These are phyloP conservation scores for Candida sonorensis DNA, from an alignment of 805 yeast species.

Conservation along the genomic window DNA sequence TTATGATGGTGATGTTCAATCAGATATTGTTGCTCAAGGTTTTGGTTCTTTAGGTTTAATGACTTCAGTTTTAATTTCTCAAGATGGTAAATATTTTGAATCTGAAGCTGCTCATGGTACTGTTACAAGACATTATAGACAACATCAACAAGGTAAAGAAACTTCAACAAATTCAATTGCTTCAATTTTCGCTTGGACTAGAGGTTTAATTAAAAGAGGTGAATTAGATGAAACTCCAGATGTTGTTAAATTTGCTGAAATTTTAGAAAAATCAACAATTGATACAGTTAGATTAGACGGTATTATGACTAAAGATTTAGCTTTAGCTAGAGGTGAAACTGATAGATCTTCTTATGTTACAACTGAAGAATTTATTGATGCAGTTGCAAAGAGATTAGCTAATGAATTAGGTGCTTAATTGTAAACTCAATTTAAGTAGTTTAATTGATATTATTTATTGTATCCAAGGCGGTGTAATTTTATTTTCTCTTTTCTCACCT, in stretches of 20 bases:
- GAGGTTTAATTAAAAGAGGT: slow-evolving; percentile 80
- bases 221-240: slow-evolving; percentile 66
- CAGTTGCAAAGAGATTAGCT: slow-evolving; percentile 48
- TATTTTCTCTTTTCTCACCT: no score
- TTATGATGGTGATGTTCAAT: slow-evolving; percentile 82
- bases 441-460: no score
- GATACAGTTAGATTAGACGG: slow-evolving; percentile 71
- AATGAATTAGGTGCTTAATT: slow-evolving; percentile 12
- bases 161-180: slow-evolving; percentile 84
- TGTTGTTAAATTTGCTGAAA: slow-evolving; percentile 58
- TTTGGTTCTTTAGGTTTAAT: slow-evolving; percentile 78
- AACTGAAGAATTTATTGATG: slow-evolving; percentile 71
- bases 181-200: slow-evolving; percentile 81
- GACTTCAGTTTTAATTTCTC: slow-evolving; percentile 79
- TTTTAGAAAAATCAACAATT: slow-evolving; percentile 58
- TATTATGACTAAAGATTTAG: slow-evolving; percentile 79
- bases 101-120: slow-evolving; percentile 87
- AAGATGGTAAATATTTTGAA: slow-evolving; percentile 82
- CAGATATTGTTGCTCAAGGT: slow-evolving; percentile 83
- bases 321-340: slow-evolving; percentile 53
- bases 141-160: slow-evolving; percentile 73
- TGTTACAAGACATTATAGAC: slow-evolving; percentile 81
- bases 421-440: neutral
- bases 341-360: slow-evolving; percentile 45
- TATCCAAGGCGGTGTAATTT: no score